A percentile compares a stretch with the other conserved stretches of the same genome.
These are phyloP conservation scores for Fusarium setosum DNA, from an alignment of 2,329 filamentous ascomycete species.

Conservation along the genomic window DNA sequence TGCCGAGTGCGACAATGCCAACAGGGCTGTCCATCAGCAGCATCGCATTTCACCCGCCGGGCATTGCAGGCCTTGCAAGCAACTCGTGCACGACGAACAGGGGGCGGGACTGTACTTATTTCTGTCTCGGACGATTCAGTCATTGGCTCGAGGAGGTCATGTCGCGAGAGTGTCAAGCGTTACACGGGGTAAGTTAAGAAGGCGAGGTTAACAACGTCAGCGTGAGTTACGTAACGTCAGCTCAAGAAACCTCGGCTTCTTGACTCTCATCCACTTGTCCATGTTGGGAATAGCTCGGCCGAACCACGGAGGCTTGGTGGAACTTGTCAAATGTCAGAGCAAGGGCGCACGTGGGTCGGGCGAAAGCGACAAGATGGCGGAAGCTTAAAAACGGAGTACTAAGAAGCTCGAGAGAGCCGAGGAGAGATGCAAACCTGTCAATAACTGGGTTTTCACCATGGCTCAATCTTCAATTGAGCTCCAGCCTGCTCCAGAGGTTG, in stretches of 20 bases:
- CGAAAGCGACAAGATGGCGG: not conserved
- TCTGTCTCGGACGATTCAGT: no score
- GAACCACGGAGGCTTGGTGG: no score
- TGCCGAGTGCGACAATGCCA: no score
- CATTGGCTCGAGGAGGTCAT: no score
- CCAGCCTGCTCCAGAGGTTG: not conserved
- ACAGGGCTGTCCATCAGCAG: constrained; percentile 9
- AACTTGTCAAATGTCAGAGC: constrained; percentile 1
- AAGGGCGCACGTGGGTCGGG: constrained; percentile 3
- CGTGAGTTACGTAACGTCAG: no score
- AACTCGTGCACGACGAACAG: constrained; percentile 20
- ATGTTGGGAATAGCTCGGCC: not conserved
- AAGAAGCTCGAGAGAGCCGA: not conserved
- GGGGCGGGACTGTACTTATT: not conserved
- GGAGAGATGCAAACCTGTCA: rapidly evolving
- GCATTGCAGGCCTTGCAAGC: constrained; percentile 37
- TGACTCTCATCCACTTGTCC: not conserved
- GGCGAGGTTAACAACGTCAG: no score
- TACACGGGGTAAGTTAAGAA: no score
- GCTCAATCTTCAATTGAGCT: not conserved
- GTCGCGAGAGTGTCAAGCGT: no score
- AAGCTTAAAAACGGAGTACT: not conserved
- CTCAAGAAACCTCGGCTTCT: not conserved
- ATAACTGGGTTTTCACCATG: not conserved
- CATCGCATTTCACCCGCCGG: constrained; percentile 36